phyloP scores from a whole-genome alignment of 192 early-diverging fungal genomes.

The Podila epicladia region DNA sequence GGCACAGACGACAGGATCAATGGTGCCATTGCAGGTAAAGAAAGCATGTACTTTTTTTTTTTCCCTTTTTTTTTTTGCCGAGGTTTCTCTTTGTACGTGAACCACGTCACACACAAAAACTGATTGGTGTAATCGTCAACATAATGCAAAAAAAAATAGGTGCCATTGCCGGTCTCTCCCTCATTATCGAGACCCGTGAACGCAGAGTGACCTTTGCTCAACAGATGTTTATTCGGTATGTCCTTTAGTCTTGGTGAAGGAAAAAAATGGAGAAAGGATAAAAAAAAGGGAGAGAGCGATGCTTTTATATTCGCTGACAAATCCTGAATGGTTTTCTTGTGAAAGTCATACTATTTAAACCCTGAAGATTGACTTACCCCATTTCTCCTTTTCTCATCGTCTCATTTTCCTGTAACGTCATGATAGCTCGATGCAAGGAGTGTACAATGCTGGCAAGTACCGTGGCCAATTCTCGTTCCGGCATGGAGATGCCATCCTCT shows the following conservation, averaged over 20 bases:
- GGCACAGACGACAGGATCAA: slow-evolving; percentile 66
- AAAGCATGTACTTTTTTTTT: background rate
- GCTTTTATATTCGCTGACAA: slow-evolving; percentile 20
- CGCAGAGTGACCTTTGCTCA: slow-evolving; percentile 65
- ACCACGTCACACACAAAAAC: no score
- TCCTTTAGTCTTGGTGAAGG: background rate
- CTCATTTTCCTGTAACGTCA: background rate
- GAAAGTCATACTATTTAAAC: background rate
- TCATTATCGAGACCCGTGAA: slow-evolving; percentile 62
- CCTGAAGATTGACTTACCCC: background rate
- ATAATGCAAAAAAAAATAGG: slow-evolving; percentile 17
- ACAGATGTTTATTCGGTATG: slow-evolving; percentile 66
- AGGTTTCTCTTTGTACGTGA: background rate
- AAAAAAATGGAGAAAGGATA: background rate
- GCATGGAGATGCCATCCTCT: slow-evolving; percentile 64
- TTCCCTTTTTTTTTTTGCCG: background rate
- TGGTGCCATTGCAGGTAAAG: slow-evolving; percentile 59
- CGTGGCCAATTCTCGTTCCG: slow-evolving; percentile 63
- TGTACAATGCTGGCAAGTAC: slow-evolving; percentile 63
- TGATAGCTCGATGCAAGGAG: slow-evolving; percentile 61
- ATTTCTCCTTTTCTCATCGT: background rate
- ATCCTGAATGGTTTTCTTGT: slow-evolving; percentile 12
- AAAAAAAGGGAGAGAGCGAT: background rate
- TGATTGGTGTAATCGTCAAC: background rate
- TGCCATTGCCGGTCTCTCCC: slow-evolving; percentile 59